A percentile compares a stretch with the other conserved stretches of the same genome.
Evolutionary conservation across 75 land plant genomes (phyloP).

Genomic region (Pinus taeda): DNA sequence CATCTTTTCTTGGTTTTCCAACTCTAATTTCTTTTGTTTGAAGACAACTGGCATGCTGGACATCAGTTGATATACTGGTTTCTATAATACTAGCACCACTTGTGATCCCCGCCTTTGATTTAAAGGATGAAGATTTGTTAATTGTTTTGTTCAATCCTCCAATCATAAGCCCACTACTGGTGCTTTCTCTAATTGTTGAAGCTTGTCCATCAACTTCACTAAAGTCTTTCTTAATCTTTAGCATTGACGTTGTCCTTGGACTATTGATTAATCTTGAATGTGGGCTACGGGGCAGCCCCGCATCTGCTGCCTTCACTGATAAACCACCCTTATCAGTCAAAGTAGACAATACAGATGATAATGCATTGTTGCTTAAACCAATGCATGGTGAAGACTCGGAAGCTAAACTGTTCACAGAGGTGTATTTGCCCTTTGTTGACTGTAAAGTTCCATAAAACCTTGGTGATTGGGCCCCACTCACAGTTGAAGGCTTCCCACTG

Average conservation of each 20-base stretch:
- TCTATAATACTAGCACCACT: conserved; percentile 4
- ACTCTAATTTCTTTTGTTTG: conserved; percentile 34
- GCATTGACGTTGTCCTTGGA: conserved; percentile 21
- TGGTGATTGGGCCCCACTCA: background rate
- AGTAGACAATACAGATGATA: conserved; percentile 1
- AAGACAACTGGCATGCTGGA: conserved; percentile 19
- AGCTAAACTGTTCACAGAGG: background rate
- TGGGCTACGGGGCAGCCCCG: conserved; percentile 10
- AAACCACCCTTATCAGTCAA: background rate
- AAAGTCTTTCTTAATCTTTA: conserved; percentile 35
- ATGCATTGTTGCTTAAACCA: background rate
- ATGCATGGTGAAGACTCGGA: conserved; percentile 1
- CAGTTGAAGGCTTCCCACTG: background rate
- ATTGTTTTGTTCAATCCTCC: conserved; percentile 14
- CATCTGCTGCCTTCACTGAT: conserved; percentile 8
- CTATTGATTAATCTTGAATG: conserved; percentile 38
- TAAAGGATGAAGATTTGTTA: conserved; percentile 48
- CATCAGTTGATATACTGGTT: conserved; percentile 11
- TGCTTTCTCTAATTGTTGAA: conserved; percentile 19
- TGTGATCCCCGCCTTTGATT: conserved; percentile 12
- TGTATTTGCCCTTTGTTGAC: conserved; percentile 19
- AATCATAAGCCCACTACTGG: conserved; percentile 19
- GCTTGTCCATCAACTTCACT: conserved; percentile 27
- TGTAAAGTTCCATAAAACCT: conserved; percentile 5
- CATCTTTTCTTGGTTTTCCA: conserved; percentile 33